Base-by-base conservation (phyloP, 2,329 filamentous ascomycete species). In the Trichothecium sympodiale region DNA sequence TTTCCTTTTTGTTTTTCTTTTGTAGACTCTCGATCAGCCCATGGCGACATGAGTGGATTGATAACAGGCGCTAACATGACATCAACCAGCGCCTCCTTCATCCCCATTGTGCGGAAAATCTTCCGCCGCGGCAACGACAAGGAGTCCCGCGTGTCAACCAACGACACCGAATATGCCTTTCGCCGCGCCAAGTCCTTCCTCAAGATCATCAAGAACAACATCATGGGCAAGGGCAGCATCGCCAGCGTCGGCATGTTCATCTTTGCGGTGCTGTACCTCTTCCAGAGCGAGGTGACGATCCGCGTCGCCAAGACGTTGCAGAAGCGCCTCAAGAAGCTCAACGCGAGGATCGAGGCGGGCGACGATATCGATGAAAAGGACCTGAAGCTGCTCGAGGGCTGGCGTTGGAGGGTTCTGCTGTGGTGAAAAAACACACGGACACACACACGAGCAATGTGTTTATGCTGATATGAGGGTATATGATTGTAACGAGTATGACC, bases 141-240 rank as follows among this genome's bases (percentile, higher is more conserved):
- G 12, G 56, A 60, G 35, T 53, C 54, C 3, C 49, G 56, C 8
- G 34, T 40, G 7, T 51, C 61, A 1, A 48, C 62, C 41, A 74
- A 71, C 49, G 61, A 67, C 43, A 77, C 72, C 17, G 72, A 76
- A 54, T 70, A 75, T 46, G 71, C 72, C 20, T 76, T 74, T 48
- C 54, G 51, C 17, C 61, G 59, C 44, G 70, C 67, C 51, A 65
- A 64, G 50, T 57, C 60, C 3, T 60, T 76, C 4, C 53, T 75
- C 18, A 45, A 60, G 4, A 63, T 70, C 35, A 70, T 76, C 46
- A 57, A 66, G 36, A 52, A 57, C 31, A 58, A 61, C 6, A 49
- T 69, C 2, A 53, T 61, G 8, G 62, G 67, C 4, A 59, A 57
- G 12, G 63, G 64, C 12, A 49, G 60, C 2, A 49, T 73, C 17